Evolutionary conservation across 2,329 filamentous ascomycete genomes (phyloP).

Genomic region (Calonectria multiphialidica): DNA sequence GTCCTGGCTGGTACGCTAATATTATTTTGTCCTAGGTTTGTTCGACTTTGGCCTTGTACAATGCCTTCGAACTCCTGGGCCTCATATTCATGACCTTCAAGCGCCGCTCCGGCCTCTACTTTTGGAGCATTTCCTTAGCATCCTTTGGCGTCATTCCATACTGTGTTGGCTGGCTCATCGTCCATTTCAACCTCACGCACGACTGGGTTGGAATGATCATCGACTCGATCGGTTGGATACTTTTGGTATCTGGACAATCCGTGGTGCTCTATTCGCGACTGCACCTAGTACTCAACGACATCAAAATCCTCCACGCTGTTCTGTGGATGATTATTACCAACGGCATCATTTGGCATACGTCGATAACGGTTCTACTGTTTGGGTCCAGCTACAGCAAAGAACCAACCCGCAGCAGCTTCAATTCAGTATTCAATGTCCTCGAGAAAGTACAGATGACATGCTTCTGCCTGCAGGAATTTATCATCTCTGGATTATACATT

Average conservation of each 20-base stretch:
- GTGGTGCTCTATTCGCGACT: constrained; percentile 72
- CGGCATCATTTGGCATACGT: constrained; percentile 63
- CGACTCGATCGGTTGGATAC: constrained; percentile 41
- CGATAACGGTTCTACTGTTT: constrained; percentile 67
- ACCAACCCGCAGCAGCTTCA: constrained; percentile 38
- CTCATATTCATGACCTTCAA: constrained; percentile 50
- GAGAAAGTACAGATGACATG: constrained; percentile 4
- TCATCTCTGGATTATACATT: not conserved
- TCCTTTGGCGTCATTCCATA: constrained; percentile 51
- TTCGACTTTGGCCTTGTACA: constrained; percentile 40
- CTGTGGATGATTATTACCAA: constrained; percentile 69
- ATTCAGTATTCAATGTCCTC: constrained; percentile 21
- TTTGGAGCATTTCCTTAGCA: constrained; percentile 40
- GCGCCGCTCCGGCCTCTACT: constrained; percentile 44
- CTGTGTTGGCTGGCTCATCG: constrained; percentile 56
- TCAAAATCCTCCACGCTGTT: constrained; percentile 59
- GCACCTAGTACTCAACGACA: constrained; percentile 67
- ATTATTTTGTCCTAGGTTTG: constrained; percentile 6
- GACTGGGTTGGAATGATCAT: constrained; percentile 30
- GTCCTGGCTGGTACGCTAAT: not conserved
- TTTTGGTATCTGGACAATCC: constrained; percentile 71
- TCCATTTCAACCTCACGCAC: constrained; percentile 20
- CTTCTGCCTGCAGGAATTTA: not conserved
- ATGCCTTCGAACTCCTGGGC: constrained; percentile 46
- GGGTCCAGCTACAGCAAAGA: constrained; percentile 56